Conservation (phyloP, 495 filamentous ascomycete species). For the Hypoxylon subgilvum region DNA sequence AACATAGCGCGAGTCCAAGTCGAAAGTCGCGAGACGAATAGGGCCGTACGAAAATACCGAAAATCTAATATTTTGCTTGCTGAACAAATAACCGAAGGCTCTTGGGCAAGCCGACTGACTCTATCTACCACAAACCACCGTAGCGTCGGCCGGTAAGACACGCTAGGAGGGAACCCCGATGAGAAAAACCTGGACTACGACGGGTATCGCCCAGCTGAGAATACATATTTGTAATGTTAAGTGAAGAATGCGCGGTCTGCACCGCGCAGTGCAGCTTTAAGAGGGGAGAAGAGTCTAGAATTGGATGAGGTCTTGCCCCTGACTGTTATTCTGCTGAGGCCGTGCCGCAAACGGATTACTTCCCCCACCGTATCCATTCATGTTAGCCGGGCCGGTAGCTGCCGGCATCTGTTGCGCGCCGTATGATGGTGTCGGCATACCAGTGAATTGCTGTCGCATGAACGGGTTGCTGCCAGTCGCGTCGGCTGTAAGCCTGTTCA, state of each 20-base stretch:
- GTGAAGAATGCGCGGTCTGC: slow-evolving; percentile 16
- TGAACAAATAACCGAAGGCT: slow-evolving; percentile 11
- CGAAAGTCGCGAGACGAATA: slow-evolving; percentile 10
- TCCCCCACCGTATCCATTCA: slow-evolving; percentile 56
- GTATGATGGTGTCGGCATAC: slow-evolving; percentile 69
- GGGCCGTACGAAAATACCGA: slow-evolving; percentile 7
- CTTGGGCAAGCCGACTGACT: slow-evolving; percentile 11
- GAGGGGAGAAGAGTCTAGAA: slow-evolving; percentile 58
- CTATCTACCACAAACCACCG: slow-evolving; percentile 10
- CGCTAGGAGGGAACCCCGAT: slow-evolving; percentile 7
- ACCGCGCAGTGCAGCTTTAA: slow-evolving; percentile 6
- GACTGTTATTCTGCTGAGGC: slow-evolving; percentile 68
- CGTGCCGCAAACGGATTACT: slow-evolving; percentile 76
- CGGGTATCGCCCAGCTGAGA: slow-evolving; percentile 30
- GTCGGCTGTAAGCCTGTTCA: slow-evolving; percentile 71
- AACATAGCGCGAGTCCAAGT: slow-evolving; percentile 5
- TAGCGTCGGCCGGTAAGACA: slow-evolving; percentile 5
- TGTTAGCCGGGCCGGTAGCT: slow-evolving; percentile 73
- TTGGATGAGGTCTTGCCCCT: slow-evolving; percentile 87
- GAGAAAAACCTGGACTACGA: slow-evolving; percentile 15
- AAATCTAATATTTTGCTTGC: slow-evolving; percentile 18
- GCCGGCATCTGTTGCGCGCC: slow-evolving; percentile 67
- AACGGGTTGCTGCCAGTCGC: slow-evolving; percentile 92
- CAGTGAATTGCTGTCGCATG: slow-evolving; percentile 77
- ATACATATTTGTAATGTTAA: slow-evolving; percentile 12